Conservation (phyloP, 1,284 basidiomycete species). For the Malassezia slooffiae region DNA sequence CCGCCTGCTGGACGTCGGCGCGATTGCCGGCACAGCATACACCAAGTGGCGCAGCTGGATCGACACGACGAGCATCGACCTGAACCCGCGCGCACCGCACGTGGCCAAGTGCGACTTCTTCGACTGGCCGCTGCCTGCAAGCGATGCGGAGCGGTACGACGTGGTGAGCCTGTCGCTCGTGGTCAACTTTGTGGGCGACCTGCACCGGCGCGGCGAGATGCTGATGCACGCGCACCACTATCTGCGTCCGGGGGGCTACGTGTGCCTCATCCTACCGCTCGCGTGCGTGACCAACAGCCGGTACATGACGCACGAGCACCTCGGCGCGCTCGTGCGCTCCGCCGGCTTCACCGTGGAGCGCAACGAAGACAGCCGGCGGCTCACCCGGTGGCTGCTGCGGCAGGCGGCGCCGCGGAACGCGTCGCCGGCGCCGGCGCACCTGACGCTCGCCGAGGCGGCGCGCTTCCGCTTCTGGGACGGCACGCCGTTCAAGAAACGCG, state of each 20-base stretch:
- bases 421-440: too few relatives aligned
- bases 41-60: slow-evolving; percentile 42
- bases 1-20: slow-evolving; percentile 48
- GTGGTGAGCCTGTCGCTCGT: slow-evolving; percentile 48
- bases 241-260: slow-evolving; percentile 32
- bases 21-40: slow-evolving; percentile 47
- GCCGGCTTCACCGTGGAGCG: slow-evolving; percentile 43
- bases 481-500: slow-evolving; percentile 42
- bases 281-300: slow-evolving; percentile 47
- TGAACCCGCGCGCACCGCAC: slow-evolving; percentile 46
- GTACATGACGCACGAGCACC: slow-evolving; percentile 45
- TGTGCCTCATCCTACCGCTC: slow-evolving; percentile 48
- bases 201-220: slow-evolving; percentile 40
- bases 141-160: slow-evolving; percentile 34
- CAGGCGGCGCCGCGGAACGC: slow-evolving; percentile 6
- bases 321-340: slow-evolving; percentile 39
- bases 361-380: slow-evolving; percentile 44
- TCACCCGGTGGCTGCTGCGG: slow-evolving; percentile 47
- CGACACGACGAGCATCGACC: slow-evolving; percentile 46
- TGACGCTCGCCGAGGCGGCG: neutral
- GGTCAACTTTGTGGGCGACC: slow-evolving; percentile 48
- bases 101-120: slow-evolving; percentile 47
- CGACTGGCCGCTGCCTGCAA: slow-evolving; percentile 34
- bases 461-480: slow-evolving; percentile 29
- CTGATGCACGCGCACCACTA: slow-evolving; percentile 38